Conservation (phyloP, 2,329 filamentous ascomycete genomes). For the Pseudonectria foliicola region DNA sequence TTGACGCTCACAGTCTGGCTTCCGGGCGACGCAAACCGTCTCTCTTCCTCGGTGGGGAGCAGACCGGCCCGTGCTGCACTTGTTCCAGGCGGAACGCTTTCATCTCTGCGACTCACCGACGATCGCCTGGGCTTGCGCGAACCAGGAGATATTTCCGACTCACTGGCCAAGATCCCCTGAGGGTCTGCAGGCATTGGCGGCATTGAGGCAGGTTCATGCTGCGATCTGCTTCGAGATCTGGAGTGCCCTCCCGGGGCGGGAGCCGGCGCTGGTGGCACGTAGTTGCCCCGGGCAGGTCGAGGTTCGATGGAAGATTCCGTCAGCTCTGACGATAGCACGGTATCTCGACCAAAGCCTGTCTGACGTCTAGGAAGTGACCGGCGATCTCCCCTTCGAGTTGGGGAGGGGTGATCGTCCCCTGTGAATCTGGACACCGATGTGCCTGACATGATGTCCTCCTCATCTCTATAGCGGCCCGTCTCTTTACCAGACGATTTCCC, state of each 20-base stretch:
- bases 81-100: conserved; percentile 36
- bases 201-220: conserved; percentile 38
- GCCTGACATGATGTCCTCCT: conserved; percentile 53
- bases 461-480: conserved; percentile 37
- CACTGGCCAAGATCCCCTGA: conserved; percentile 33
- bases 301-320: conserved; percentile 30
- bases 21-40: conserved; percentile 33
- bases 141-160: conserved; percentile 24
- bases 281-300: conserved; percentile 21
- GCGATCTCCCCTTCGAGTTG: conserved; percentile 32
- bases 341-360: conserved; percentile 22
- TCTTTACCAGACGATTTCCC: conserved; percentile 43
- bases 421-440: conserved; percentile 59
- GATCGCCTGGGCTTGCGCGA: conserved; percentile 37
- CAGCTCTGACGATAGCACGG: conserved; percentile 25
- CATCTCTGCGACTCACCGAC: conserved; percentile 39
- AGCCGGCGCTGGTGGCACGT: conserved; percentile 16
- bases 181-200: conserved; percentile 48
- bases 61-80: conserved; percentile 41
- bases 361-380: conserved; percentile 26
- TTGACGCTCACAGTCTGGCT: conserved; percentile 50
- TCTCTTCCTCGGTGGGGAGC: conserved; percentile 25
- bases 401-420: conserved; percentile 55
- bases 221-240: conserved; percentile 34
- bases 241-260: conserved; percentile 18